Conservation (phyloP, 805 yeast species). For the Zygoascus biomembranicola region DNA sequence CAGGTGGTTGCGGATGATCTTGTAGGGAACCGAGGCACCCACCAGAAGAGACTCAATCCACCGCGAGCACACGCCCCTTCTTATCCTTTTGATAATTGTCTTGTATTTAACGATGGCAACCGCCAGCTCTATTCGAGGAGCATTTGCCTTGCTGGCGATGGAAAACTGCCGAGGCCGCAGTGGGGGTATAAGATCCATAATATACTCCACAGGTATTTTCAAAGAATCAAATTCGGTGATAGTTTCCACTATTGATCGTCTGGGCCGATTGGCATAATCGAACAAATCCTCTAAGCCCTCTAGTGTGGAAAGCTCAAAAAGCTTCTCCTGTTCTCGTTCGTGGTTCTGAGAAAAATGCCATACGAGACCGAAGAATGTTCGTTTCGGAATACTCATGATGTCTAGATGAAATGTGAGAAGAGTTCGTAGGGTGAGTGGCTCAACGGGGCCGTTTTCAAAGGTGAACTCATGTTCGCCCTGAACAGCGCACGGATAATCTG, state of each 20-base stretch:
- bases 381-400: slow-evolving; percentile 69
- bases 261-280: slow-evolving; percentile 88
- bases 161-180: slow-evolving; percentile 79
- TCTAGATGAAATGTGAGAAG: slow-evolving; percentile 76
- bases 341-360: slow-evolving; percentile 68
- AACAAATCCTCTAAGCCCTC: slow-evolving; percentile 76
- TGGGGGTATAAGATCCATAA: slow-evolving; percentile 70
- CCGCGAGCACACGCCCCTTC: slow-evolving; percentile 76
- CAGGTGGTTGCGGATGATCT: slow-evolving; percentile 33
- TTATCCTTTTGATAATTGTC: slow-evolving; percentile 65
- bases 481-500: slow-evolving; percentile 49
- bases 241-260: slow-evolving; percentile 79
- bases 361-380: slow-evolving; percentile 66
- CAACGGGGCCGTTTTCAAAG: slow-evolving; percentile 32
- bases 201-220: slow-evolving; percentile 62
- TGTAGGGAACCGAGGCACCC: slow-evolving; percentile 46
- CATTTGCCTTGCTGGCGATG: slow-evolving; percentile 50
- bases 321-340: slow-evolving; percentile 63
- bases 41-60: slow-evolving; percentile 50
- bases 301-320: slow-evolving; percentile 59
- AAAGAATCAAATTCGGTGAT: slow-evolving; percentile 73
- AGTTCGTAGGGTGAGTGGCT: slow-evolving; percentile 58
- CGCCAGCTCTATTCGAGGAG: slow-evolving; percentile 48
- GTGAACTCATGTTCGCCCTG: slow-evolving; percentile 21
- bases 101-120: slow-evolving; percentile 81